phyloP scores from a whole-genome alignment of 768 basidiomycete genomes.

The Podaxis sp. region DNA sequence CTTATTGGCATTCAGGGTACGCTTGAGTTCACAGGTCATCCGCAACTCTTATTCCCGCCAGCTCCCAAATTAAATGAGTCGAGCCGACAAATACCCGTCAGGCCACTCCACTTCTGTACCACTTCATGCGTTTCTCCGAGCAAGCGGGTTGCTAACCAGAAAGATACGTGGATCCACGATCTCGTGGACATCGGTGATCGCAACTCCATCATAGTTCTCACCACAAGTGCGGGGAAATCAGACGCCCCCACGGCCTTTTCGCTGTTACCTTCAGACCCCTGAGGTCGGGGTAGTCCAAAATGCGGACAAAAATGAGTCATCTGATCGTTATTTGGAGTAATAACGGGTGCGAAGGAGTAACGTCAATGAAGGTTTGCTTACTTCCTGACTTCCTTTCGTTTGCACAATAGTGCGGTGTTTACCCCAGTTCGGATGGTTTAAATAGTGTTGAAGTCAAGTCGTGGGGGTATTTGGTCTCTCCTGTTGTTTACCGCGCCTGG shows the following conservation, averaged over 20 bases:
- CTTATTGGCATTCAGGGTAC: neutral
- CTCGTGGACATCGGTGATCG: constrained; percentile 4
- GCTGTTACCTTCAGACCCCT: neutral
- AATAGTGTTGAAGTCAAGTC: neutral
- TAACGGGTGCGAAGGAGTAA: neutral
- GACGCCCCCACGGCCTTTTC: neutral
- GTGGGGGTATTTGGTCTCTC: neutral
- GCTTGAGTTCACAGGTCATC: neutral
- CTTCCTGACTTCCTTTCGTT: neutral
- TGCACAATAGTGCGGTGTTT: constrained; percentile 2
- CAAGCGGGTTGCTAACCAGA: neutral
- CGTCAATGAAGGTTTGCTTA: neutral
- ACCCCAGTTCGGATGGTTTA: neutral
- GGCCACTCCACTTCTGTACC: neutral
- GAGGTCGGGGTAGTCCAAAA: neutral
- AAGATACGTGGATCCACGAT: neutral
- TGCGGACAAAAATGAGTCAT: neutral
- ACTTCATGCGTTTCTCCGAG: constrained; percentile 5
- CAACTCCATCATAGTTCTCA: neutral
- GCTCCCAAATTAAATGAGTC: neutral
- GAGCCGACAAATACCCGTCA: neutral
- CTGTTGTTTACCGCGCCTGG: neutral
- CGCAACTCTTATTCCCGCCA: neutral
- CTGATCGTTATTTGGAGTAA: neutral
- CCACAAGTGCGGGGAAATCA: constrained; percentile 5